Evolutionary conservation across 2,329 filamentous ascomycete species (phyloP).

Genomic region (Scytalidium sp.): DNA sequence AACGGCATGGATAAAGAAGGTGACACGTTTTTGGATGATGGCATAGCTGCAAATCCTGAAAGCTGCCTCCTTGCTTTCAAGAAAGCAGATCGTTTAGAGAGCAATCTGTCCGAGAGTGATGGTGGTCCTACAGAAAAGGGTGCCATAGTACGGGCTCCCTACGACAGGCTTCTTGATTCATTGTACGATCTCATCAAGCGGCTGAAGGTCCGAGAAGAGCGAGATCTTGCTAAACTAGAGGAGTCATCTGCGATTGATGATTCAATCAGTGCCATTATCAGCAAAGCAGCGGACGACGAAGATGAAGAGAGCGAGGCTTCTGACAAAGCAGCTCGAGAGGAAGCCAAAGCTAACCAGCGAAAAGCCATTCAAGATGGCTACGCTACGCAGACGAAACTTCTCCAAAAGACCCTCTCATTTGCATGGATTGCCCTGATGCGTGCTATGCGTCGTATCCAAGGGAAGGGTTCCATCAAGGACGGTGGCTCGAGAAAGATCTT

Average conservation of each 20-base stretch:
- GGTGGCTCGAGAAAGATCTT: constrained; percentile 83
- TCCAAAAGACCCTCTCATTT: constrained; percentile 85
- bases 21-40: constrained; percentile 70
- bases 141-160: constrained; percentile 70
- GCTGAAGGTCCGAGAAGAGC: constrained; percentile 59
- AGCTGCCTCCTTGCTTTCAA: constrained; percentile 88
- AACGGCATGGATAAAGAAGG: constrained; percentile 68
- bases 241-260: constrained; percentile 38
- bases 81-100: constrained; percentile 83
- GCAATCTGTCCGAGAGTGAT: constrained; percentile 73
- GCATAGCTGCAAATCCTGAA: constrained; percentile 87
- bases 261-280: constrained; percentile 33
- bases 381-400: constrained; percentile 67
- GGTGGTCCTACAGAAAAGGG: constrained; percentile 62
- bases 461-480: constrained; percentile 58
- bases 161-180: constrained; percentile 76
- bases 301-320: constrained; percentile 36
- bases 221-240: constrained; percentile 55
- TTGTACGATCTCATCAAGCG: constrained; percentile 85
- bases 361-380: constrained; percentile 63
- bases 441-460: constrained; percentile 90
- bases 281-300: constrained; percentile 50
- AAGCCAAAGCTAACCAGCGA: constrained; percentile 57
- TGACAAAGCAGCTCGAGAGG: constrained; percentile 33
- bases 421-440: constrained; percentile 95